These are phyloP conservation scores for Naganishia kalamii DNA, from an alignment of 768 basidiomycete species.

Conservation along the genomic window DNA sequence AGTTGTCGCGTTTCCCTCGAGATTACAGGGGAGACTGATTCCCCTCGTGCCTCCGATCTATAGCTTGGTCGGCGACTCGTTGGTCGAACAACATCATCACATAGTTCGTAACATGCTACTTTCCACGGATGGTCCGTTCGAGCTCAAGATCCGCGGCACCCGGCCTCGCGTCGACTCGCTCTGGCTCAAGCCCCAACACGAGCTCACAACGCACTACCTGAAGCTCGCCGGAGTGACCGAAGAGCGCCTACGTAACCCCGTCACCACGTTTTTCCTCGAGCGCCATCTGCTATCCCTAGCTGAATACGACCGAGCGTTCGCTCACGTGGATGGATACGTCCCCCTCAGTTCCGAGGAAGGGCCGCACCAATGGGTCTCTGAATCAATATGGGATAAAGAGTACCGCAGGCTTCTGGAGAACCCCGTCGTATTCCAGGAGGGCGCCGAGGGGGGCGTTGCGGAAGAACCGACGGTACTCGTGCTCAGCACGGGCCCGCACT, in stretches of 20 bases:
- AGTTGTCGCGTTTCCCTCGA: neutral
- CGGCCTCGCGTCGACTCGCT: constrained; percentile 6
- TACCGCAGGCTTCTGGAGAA: constrained; percentile 4
- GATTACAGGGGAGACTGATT: neutral
- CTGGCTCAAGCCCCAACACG: constrained; percentile 10
- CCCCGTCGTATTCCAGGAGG: neutral
- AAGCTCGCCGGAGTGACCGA: constrained; percentile 1
- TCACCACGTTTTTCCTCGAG: constrained; percentile 16
- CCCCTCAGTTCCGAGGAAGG: constrained; percentile 2
- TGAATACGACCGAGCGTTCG: constrained; percentile 13
- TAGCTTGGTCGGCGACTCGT: constrained; percentile 21
- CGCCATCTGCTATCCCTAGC: constrained; percentile 3
- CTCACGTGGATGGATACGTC: neutral
- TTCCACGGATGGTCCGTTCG: neutral
- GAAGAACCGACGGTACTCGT: constrained; percentile 18
- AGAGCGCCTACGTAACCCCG: neutral
- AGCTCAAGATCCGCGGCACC: neutral
- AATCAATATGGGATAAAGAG: constrained; percentile 10
- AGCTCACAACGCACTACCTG: neutral
- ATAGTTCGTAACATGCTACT: constrained; percentile 4
- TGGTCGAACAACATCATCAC: constrained; percentile 16
- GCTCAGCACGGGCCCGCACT: constrained; percentile 22
- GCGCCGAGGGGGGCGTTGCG: neutral
- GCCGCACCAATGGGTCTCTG: constrained; percentile 6
- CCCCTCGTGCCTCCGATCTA: neutral